These are phyloP conservation scores for Daldinia bambusicola DNA, from an alignment of 495 filamentous ascomycete species.

Conservation along the genomic window DNA sequence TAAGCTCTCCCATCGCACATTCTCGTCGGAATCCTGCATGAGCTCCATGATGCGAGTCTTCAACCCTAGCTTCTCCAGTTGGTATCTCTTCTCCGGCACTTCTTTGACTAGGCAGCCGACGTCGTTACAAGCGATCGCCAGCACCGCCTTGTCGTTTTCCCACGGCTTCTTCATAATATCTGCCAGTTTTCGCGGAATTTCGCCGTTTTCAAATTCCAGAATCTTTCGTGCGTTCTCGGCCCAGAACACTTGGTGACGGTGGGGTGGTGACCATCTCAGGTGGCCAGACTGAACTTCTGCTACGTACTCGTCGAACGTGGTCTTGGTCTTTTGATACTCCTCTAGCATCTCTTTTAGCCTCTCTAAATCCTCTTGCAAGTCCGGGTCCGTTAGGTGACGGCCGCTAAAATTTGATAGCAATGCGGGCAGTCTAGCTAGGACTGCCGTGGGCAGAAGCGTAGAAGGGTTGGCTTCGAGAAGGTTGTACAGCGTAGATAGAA, in stretches of 20 bases:
- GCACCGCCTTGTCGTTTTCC: slow-evolving; percentile 93
- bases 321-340: slow-evolving; percentile 95
- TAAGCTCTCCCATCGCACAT: slow-evolving; percentile 94
- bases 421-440: slow-evolving; percentile 82
- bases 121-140: slow-evolving; percentile 97
- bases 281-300: slow-evolving; percentile 89
- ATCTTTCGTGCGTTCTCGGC: slow-evolving; percentile 93
- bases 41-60: slow-evolving; percentile 95
- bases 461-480: slow-evolving; percentile 80
- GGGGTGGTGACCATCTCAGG: slow-evolving; percentile 94
- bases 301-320: slow-evolving; percentile 95
- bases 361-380: slow-evolving; percentile 87
- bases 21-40: slow-evolving; percentile 90
- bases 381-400: slow-evolving; percentile 87
- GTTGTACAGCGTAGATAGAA: slow-evolving; percentile 88
- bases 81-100: slow-evolving; percentile 82
- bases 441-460: slow-evolving; percentile 81
- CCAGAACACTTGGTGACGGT: slow-evolving; percentile 92
- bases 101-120: slow-evolving; percentile 89
- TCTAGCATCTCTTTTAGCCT: slow-evolving; percentile 81
- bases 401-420: slow-evolving; percentile 81
- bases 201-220: slow-evolving; percentile 82
- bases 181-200: slow-evolving; percentile 81
- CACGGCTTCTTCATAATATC: slow-evolving; percentile 88
- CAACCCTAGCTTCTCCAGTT: slow-evolving; percentile 88